Base-by-base conservation (phyloP, 2,329 filamentous ascomycete genomes). In the Cryphonectria nitschkei region DNA sequence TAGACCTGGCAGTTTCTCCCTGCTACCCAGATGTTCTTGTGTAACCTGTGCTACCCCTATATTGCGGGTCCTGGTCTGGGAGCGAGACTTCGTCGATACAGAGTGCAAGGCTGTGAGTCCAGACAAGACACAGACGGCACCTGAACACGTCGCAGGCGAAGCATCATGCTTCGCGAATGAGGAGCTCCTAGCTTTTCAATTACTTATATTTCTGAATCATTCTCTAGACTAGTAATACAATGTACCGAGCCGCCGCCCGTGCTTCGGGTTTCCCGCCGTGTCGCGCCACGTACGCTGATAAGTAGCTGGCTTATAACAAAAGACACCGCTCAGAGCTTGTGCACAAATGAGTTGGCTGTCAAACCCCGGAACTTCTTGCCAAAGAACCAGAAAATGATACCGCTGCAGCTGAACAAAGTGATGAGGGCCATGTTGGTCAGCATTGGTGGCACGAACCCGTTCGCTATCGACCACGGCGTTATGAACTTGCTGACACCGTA, bases 291-390 rank as follows among this genome's bases (percentile, higher is more conserved):
- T 37, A 37, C 32, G 14, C 32, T 19, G 56, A 26, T 22, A 61
- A 14, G 19, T 39, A 19, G 34, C 14, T 34, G 34, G 8, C 58
- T n/a, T 16, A 26, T 22, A 11, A n/a, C 46, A n/a, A 4, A n/a
- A 50, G 16, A 7, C 8, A 7, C 22, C 29, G 34, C n/a, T 67
- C 34, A 68, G 1, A 72, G 41, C 54, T 39, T 70, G 71, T 77
- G 76, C 3, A 77, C 76, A 64, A 75, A 76, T 5, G 75, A 76
- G 52, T 76, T 75, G 26, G 80, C 78, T 41, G 77, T 79, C 62
- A 82, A 74, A 13, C 80, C 78, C 50, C 80, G 75, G 29, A 83
- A 77, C 39, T 76, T 78, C 73, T 79, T 78, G 29, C 76, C 76
- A 37, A 65, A 75, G 58, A 74, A 74, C 76, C 76, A 78, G 68